Evolutionary conservation across 192 early-diverging fungal species (phyloP), one percentile per base, ranked within the genome.

Genomic region (Rhizophlyctis rosea): DNA sequence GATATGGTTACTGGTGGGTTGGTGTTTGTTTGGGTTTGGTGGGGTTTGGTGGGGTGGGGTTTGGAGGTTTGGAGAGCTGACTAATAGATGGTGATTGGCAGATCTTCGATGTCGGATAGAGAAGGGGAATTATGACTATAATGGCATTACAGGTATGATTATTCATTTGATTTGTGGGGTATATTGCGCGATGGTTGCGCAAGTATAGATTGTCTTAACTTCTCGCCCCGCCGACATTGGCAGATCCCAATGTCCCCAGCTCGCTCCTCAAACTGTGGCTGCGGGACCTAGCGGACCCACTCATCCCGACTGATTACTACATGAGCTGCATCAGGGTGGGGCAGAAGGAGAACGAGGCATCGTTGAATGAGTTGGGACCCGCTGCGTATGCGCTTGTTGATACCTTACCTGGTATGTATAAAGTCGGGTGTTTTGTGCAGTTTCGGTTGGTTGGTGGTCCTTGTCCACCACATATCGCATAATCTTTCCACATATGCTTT

Each of bases 201-300:
- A n/a, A n/a, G n/a, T n/a, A n/a, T n/a, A n/a, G n/a, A n/a, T n/a
- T n/a, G n/a, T n/a, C n/a, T n/a, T n/a, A n/a, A n/a, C n/a, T n/a
- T n/a, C n/a, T n/a, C n/a, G n/a, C n/a, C n/a, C n/a, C n/a, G n/a
- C n/a, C n/a, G n/a, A n/a, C n/a, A n/a, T n/a, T 3, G 18, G 13
- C 62, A 73, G 80, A 98, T 64, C 92, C 96, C 13, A 89, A 93
- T 69, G 89, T 96, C 3, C 92, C 94, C 0, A 90, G 91, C 35
- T 95, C 92, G 3, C 73, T 98, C 27, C 74, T 98, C 9, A 95
- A 95, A 57, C 81, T 90, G 5, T 98, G 94, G 94, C 81, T 98
- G 44, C 86, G 96, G 34, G 96, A 98, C 34, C 82, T 98, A 27
- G 81, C 92, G 1, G 88, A 95, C 3, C 94, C 96, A 24, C 74